These are phyloP conservation scores for Zygosaccharomyces rouxii DNA, from an alignment of 805 yeast species.

Conservation along the genomic window DNA sequence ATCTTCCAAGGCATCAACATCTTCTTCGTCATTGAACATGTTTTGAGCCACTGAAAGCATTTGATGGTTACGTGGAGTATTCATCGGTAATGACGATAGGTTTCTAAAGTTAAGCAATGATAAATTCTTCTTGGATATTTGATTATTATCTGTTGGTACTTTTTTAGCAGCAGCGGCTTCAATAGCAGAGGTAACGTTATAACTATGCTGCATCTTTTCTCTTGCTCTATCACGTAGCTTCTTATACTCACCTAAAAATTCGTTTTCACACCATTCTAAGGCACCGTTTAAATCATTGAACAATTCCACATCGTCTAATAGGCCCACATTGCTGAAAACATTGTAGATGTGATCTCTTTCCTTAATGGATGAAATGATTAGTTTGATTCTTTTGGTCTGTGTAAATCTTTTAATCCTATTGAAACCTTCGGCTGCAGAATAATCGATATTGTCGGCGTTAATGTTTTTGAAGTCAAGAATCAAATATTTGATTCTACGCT, in stretches of 20 bases:
- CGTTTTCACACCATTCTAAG: conserved; percentile 95
- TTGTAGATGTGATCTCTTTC: conserved; percentile 62
- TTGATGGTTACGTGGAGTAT: conserved; percentile 42
- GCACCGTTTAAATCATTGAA: conserved; percentile 81
- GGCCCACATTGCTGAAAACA: conserved; percentile 78
- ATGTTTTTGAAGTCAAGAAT: conserved; percentile 84
- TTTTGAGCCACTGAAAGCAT: conserved; percentile 40
- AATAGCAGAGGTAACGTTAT: conserved; percentile 10
- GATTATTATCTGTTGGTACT: conserved; percentile 2
- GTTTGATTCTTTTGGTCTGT: conserved; percentile 59
- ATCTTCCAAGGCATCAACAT: conserved; percentile 20
- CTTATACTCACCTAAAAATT: conserved; percentile 51
- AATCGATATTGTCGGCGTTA: conserved; percentile 66
- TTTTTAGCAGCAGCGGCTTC: conserved; percentile 12
- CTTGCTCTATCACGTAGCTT: conserved; percentile 32
- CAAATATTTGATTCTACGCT: conserved; percentile 69
- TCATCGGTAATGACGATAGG: conserved; percentile 24
- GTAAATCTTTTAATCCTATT: conserved; percentile 77
- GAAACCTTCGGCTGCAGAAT: conserved; percentile 94
- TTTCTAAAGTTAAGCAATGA: conserved; percentile 2
- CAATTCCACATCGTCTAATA: conserved; percentile 57
- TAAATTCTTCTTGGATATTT: conserved; percentile 4
- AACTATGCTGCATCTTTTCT: conserved; percentile 11
- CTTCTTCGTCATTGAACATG: conserved; percentile 31
- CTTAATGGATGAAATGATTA: conserved; percentile 74